Conservation (phyloP, 1,284 basidiomycete genomes). For the Serendipita sp. region DNA sequence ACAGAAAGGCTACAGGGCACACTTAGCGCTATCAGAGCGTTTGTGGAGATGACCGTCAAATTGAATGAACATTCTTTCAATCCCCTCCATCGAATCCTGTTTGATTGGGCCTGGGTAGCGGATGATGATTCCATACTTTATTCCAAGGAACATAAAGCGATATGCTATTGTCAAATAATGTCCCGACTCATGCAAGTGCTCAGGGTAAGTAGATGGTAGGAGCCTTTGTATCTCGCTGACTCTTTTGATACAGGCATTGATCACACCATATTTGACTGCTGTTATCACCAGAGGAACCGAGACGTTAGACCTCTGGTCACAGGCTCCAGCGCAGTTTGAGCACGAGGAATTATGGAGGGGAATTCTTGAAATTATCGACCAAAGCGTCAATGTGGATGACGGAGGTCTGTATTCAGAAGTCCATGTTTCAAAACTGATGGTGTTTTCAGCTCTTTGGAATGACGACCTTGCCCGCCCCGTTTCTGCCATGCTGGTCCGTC, state of each 20-base stretch:
- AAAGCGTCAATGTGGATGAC: constrained; percentile 68
- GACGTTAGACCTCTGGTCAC: constrained; percentile 39
- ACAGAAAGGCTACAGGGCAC: not conserved
- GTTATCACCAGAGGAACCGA: constrained; percentile 58
- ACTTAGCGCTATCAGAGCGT: constrained; percentile 43
- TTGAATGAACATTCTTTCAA: constrained; percentile 88
- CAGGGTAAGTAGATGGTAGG: constrained; percentile 37
- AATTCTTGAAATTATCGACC: constrained; percentile 48
- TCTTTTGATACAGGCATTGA: constrained; percentile 41
- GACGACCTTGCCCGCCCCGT: constrained; percentile 61
- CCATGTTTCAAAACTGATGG: constrained; percentile 7
- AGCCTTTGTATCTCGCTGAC: constrained; percentile 9
- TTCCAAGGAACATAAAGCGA: constrained; percentile 29
- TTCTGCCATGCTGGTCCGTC: constrained; percentile 42
- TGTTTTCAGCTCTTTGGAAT: constrained; percentile 68
- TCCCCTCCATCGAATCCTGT: constrained; percentile 81
- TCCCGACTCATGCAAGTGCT: constrained; percentile 66
- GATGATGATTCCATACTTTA: constrained; percentile 14
- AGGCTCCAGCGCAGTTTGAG: constrained; percentile 18
- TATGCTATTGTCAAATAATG: constrained; percentile 64
- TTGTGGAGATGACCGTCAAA: constrained; percentile 82
- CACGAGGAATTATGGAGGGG: constrained; percentile 47
- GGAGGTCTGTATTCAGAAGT: constrained; percentile 37
- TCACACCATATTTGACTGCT: constrained; percentile 82
- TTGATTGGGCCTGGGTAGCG: constrained; percentile 73